phyloP scores from a whole-genome alignment of 345 rosid species.

The Passiflora organensis region DNA sequence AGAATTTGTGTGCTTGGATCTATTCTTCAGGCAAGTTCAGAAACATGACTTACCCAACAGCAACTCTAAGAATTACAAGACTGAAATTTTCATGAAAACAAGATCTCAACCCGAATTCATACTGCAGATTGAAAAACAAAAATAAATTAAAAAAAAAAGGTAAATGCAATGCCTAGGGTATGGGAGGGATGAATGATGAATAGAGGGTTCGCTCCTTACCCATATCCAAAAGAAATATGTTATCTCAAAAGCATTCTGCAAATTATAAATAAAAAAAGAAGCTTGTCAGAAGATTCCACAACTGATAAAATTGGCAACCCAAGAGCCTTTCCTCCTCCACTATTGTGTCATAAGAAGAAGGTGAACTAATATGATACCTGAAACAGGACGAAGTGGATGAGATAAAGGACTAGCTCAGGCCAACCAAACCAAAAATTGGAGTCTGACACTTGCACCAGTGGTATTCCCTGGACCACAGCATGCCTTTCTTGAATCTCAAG shows the following conservation, averaged over 20 bases:
- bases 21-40: neutral
- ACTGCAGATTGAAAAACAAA: slow-evolving; percentile 42
- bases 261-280: slow-evolving; percentile 4
- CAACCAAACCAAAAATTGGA: slow-evolving; percentile 76
- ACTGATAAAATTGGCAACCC: too few species aligned
- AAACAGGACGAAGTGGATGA: slow-evolving; percentile 86
- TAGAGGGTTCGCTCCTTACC: slow-evolving; percentile 42
- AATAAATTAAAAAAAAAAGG: slow-evolving; percentile 7
- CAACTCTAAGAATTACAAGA: slow-evolving; percentile 40
- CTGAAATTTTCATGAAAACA: slow-evolving; percentile 60
- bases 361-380: too few species aligned
- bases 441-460: slow-evolving; percentile 84
- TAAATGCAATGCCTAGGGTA: too few species aligned
- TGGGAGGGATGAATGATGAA: too few species aligned
- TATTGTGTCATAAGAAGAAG: too few species aligned
- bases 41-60: slow-evolving; percentile 54
- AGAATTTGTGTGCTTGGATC: too few species aligned
- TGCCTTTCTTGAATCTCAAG: slow-evolving; percentile 84
- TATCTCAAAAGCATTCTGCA: slow-evolving; percentile 92
- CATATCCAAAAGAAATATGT: slow-evolving; percentile 94
- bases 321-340: too few species aligned
- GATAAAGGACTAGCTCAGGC: slow-evolving; percentile 67
- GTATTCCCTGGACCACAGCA: slow-evolving; percentile 92
- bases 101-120: slow-evolving; percentile 81
- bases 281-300: slow-evolving; percentile 13